Percentiles rank a stretch among this genome's conserved stretches.
Conservation (phyloP, 768 basidiomycete genomes). For the Cytidiella melzeri region DNA sequence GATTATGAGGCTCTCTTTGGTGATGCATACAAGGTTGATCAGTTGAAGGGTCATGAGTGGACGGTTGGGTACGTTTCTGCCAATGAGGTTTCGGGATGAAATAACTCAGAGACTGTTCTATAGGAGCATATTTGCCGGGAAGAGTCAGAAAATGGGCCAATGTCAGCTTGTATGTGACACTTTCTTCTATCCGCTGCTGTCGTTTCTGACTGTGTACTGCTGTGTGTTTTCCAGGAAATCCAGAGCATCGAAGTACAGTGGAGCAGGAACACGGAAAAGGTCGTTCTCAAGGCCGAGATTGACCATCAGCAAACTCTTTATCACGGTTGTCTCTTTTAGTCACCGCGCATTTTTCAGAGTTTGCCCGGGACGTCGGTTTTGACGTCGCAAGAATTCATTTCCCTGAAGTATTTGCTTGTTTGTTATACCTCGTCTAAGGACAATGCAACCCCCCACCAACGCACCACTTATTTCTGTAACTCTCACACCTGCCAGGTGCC, state of each 20-base stretch:
- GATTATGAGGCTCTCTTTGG: conserved; percentile 8
- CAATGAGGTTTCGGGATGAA: background rate
- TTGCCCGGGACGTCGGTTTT: too few species aligned
- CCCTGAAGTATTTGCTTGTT: too few species aligned
- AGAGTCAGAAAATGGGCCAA: conserved; percentile 9
- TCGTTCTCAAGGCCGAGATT: conserved; percentile 8
- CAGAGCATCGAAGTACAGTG: conserved; percentile 9
- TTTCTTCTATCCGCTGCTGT: background rate
- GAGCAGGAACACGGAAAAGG: conserved; percentile 11
- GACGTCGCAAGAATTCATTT: too few species aligned
- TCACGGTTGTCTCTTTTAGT: too few species aligned
- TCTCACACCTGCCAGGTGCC: too few species aligned
- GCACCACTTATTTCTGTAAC: too few species aligned
- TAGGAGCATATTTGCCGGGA: conserved; percentile 9
- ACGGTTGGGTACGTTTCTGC: conserved; percentile 4
- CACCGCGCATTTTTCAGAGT: too few species aligned
- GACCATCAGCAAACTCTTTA: too few species aligned
- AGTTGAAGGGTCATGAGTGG: conserved; percentile 9
- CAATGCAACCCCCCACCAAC: too few species aligned
- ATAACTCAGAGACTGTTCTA: background rate
- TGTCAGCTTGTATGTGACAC: conserved; percentile 5
- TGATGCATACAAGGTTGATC: conserved; percentile 7
- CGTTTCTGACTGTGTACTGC: background rate
- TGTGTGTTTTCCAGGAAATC: conserved; percentile 8
- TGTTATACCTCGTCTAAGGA: too few species aligned